phyloP scores from a whole-genome alignment of 345 rosid species.

The Lepidium aucheri region DNA sequence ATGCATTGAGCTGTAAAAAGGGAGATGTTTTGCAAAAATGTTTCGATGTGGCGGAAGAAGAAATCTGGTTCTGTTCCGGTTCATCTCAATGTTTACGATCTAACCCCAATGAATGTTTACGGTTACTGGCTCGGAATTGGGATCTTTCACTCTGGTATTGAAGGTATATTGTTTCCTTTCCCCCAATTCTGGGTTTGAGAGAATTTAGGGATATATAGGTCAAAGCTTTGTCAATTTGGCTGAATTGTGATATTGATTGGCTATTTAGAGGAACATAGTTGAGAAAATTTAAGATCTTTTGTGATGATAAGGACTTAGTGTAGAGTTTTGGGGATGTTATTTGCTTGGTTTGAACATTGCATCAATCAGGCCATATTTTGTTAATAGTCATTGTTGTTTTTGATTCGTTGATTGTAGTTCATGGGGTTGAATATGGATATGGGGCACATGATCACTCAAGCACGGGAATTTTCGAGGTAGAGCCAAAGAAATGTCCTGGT shows the following conservation, averaged over 20 bases:
- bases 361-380: neutral
- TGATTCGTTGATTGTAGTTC: conserved; percentile 40
- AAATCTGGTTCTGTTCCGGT: conserved; percentile 30
- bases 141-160: conserved; percentile 85
- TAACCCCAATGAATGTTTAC: conserved; percentile 68
- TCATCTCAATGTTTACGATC: conserved; percentile 75
- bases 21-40: conserved; percentile 24
- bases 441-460: conserved; percentile 79
- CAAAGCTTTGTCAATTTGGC: neutral
- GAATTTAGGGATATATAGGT: neutral
- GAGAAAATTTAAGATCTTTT: neutral
- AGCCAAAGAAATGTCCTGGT: conserved; percentile 83
- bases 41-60: conserved; percentile 18
- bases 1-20: conserved; percentile 12
- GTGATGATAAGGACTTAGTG: neutral
- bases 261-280: neutral
- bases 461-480: conserved; percentile 89
- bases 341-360: neutral
- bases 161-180: conserved; percentile 37
- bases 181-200: neutral
- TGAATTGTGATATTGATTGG: neutral
- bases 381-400: too few species aligned
- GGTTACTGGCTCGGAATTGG: conserved; percentile 87
- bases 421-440: conserved; percentile 81
- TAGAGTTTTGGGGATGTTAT: neutral